phyloP scores from a whole-genome alignment of 2,329 filamentous ascomycete species.

The Colletotrichum salicis region DNA sequence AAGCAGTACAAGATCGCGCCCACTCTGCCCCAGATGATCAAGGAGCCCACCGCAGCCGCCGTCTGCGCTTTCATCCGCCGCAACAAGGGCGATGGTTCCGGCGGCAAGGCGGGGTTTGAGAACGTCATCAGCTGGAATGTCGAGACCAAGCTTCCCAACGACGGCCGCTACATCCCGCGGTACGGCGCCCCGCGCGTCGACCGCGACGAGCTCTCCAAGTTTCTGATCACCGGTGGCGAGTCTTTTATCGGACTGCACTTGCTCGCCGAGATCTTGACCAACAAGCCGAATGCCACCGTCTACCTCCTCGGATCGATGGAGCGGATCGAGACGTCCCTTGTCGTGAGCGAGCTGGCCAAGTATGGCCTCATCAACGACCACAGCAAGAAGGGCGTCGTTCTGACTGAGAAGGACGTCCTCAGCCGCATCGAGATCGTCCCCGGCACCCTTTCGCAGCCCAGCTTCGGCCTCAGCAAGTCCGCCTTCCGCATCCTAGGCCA shows the following conservation, averaged over 20 bases:
- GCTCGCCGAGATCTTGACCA: background rate
- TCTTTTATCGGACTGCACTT: background rate
- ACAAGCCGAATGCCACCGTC: background rate
- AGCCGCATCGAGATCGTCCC: constrained; percentile 35
- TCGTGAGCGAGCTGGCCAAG: constrained; percentile 37
- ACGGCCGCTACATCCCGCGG: constrained; percentile 39
- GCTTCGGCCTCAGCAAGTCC: constrained; percentile 39
- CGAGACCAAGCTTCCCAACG: constrained; percentile 41
- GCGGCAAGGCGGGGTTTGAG: constrained; percentile 36
- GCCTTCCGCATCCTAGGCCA: constrained; percentile 40
- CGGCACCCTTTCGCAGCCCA: constrained; percentile 37
- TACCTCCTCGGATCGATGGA: constrained; percentile 37
- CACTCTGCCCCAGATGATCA: constrained; percentile 39
- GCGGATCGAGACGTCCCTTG: constrained; percentile 17
- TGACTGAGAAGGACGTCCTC: background rate
- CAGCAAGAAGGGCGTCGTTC: constrained; percentile 30
- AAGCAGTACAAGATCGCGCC: constrained; percentile 41
- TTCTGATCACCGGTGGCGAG: constrained; percentile 16
- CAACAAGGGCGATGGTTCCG: constrained; percentile 35
- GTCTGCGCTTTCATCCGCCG: constrained; percentile 38
- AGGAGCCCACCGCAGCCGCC: constrained; percentile 39
- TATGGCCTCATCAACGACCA: constrained; percentile 36
- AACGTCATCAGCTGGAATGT: constrained; percentile 39
- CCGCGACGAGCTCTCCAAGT: constrained; percentile 33
- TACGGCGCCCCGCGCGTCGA: constrained; percentile 36